Evolutionary conservation across 345 rosid genomes (phyloP).

Genomic region (Eutrema heterophyllum): DNA sequence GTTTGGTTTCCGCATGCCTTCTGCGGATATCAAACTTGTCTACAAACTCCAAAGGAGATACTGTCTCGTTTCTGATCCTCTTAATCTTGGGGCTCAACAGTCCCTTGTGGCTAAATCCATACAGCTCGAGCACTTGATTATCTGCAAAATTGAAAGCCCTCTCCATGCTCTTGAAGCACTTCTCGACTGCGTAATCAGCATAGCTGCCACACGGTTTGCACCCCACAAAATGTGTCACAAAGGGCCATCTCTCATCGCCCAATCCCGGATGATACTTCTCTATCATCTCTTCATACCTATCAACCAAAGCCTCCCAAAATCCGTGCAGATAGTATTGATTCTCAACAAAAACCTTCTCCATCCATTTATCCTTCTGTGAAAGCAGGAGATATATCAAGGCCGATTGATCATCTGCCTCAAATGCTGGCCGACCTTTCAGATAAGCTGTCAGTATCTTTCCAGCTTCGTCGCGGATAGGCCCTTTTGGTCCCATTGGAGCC

Average conservation of each 20-base stretch:
- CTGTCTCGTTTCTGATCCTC: constrained; percentile 78
- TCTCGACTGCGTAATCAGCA: constrained; percentile 85
- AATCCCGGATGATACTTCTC: constrained; percentile 90
- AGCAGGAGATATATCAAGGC: constrained; percentile 81
- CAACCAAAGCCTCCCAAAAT: constrained; percentile 89
- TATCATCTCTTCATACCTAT: constrained; percentile 85
- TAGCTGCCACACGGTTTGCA: constrained; percentile 96
- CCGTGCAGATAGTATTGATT: constrained; percentile 90
- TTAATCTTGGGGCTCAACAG: constrained; percentile 84
- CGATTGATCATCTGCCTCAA: constrained; percentile 94
- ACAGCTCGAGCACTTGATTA: constrained; percentile 81
- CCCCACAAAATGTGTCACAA: constrained; percentile 93
- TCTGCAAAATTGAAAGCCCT: constrained; percentile 95
- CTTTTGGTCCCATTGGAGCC: constrained; percentile 99
- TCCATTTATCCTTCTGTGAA: constrained; percentile 78
- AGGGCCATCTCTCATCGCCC: constrained; percentile 99
- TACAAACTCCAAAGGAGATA: constrained; percentile 57
- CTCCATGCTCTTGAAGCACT: constrained; percentile 89
- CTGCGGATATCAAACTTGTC: constrained; percentile 74
- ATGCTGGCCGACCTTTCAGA: constrained; percentile 80
- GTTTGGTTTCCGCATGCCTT: constrained; percentile 31
- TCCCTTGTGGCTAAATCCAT: constrained; percentile 84
- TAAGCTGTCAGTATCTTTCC: constrained; percentile 83
- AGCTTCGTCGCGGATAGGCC: constrained; percentile 68
- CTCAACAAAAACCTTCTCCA: constrained; percentile 80